Evolutionary conservation across 257 asterid species (phyloP).

Genomic region (Solanum bulbocastanum): DNA sequence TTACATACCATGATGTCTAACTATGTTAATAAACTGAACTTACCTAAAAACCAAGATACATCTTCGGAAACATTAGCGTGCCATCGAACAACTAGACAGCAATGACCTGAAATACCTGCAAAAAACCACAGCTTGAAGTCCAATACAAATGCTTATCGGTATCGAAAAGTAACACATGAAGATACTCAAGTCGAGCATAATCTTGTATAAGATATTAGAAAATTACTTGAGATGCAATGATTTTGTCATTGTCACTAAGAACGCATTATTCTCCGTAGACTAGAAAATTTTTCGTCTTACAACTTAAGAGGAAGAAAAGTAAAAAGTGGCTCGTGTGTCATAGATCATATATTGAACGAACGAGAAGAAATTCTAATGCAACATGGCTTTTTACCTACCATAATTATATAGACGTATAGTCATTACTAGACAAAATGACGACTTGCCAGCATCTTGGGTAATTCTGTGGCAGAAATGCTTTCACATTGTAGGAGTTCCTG

Average conservation of each 20-base stretch:
- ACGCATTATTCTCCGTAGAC: background rate
- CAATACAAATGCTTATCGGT: background rate
- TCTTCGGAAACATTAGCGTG: slow-evolving; percentile 17
- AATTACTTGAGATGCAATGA: background rate
- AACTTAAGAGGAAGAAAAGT: no score
- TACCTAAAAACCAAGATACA: slow-evolving; percentile 14
- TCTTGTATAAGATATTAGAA: background rate
- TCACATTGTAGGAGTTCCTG: slow-evolving; percentile 52
- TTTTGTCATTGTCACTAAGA: background rate
- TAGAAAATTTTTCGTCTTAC: no score
- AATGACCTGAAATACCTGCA: slow-evolving; percentile 32
- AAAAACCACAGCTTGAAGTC: background rate
- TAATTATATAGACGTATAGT: slow-evolving; percentile 16
- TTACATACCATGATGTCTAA: slow-evolving; percentile 9
- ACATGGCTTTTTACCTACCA: slow-evolving; percentile 16
- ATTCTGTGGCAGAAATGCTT: slow-evolving; percentile 40
- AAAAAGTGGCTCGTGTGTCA: background rate
- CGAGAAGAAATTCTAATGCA: background rate
- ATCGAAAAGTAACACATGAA: background rate
- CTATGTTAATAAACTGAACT: slow-evolving; percentile 14
- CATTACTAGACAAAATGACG: slow-evolving; percentile 33
- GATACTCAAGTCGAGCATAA: background rate
- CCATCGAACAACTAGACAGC: slow-evolving; percentile 17
- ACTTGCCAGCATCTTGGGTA: slow-evolving; percentile 44
- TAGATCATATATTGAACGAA: background rate